Conservation (phyloP, 441 rosid genomes). For the Jatropha podagrica region DNA sequence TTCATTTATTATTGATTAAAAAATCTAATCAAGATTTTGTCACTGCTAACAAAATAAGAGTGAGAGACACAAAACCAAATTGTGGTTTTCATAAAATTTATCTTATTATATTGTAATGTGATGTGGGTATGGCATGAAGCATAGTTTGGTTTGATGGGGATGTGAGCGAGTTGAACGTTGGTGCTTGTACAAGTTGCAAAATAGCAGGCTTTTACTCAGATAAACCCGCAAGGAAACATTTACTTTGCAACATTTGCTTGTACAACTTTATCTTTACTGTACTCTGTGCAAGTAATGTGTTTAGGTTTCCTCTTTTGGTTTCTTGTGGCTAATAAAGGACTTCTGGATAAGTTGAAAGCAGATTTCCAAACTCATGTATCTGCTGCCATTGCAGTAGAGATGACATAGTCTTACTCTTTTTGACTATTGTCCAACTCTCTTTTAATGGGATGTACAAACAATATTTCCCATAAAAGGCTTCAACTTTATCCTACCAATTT, state of each 20-base stretch:
- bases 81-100: neutral
- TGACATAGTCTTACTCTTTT: neutral
- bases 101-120: neutral
- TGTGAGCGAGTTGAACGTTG: neutral
- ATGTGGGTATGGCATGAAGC: conserved; percentile 3
- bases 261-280: neutral
- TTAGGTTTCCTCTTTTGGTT: conserved; percentile 8
- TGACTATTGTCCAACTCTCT: neutral
- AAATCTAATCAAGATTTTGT: neutral
- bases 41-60: neutral
- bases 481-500: no score
- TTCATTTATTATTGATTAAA: no score
- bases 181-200: neutral
- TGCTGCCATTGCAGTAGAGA: neutral
- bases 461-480: neutral
- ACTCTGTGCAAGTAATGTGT: neutral
- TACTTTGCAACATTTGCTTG: no score
- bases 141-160: neutral
- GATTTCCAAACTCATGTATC: conserved; percentile 9
- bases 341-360: neutral
- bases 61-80: neutral
- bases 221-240: conserved; percentile 2
- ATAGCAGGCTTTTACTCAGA: no score
- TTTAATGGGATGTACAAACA: neutral
- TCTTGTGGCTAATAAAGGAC: conserved; percentile 9